Evolutionary conservation across 345 rosid genomes (phyloP).

Genomic region (Pugionium dolabratum): DNA sequence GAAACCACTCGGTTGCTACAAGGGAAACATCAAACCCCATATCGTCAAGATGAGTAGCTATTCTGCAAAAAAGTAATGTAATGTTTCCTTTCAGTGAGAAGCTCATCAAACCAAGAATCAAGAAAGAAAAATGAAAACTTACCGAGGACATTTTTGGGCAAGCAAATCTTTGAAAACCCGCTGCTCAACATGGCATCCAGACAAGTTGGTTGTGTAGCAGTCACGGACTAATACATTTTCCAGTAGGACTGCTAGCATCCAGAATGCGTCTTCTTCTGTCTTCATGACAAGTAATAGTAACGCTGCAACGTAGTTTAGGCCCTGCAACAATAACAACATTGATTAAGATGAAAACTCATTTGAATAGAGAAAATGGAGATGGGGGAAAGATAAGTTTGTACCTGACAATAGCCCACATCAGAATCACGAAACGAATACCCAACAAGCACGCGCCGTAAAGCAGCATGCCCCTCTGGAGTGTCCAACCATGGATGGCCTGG

Average conservation of each 20-base stretch:
- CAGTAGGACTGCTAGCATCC: slow-evolving; percentile 97
- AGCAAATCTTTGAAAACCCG: slow-evolving; percentile 96
- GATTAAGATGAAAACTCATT: background rate
- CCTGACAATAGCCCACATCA: slow-evolving; percentile 99
- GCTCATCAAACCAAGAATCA: background rate
- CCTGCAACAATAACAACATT: slow-evolving; percentile 50
- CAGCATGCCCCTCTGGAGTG: slow-evolving; percentile 95
- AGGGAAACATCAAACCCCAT: slow-evolving; percentile 96
- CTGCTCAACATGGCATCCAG: slow-evolving; percentile 99
- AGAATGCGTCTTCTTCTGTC: slow-evolving; percentile 99
- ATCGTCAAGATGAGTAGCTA: slow-evolving; percentile 85
- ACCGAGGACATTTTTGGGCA: slow-evolving; percentile 84
- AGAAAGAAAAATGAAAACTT: background rate
- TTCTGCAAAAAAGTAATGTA: slow-evolving; percentile 47
- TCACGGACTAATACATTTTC: slow-evolving; percentile 95
- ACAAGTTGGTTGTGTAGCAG: slow-evolving; percentile 88
- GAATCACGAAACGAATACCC: slow-evolving; percentile 98
- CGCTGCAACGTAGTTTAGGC: slow-evolving; percentile 95
- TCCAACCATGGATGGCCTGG: slow-evolving; percentile 99
- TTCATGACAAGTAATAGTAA: slow-evolving; percentile 94
- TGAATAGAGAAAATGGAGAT: background rate
- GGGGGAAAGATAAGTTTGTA: slow-evolving; percentile 31
- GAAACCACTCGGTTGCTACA: slow-evolving; percentile 98
- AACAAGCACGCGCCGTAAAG: slow-evolving; percentile 91
- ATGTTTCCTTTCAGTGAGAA: slow-evolving; percentile 6